phyloP scores from a whole-genome alignment of 768 basidiomycete species.

The Termitomyces sp. region DNA sequence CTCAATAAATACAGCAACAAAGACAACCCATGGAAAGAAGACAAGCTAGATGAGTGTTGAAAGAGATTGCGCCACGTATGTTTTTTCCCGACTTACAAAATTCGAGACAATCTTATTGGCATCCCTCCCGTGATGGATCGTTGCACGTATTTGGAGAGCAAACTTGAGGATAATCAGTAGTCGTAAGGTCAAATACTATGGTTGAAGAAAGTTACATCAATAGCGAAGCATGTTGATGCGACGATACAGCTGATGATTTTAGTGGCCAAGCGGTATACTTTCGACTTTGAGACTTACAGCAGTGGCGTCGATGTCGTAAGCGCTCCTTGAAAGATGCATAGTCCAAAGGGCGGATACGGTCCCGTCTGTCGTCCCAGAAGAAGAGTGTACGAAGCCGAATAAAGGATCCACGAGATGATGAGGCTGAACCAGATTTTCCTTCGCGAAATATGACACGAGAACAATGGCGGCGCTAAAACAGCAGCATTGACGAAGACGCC shows the following conservation, averaged over 20 bases:
- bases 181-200: no score
- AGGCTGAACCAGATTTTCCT: conserved; percentile 4
- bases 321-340: conserved; percentile 6
- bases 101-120: background rate
- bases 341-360: conserved; percentile 3
- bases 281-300: background rate
- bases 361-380: conserved; percentile 4
- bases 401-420: conserved; percentile 2
- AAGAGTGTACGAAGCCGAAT: conserved; percentile 5
- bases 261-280: background rate
- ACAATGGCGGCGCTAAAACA: background rate
- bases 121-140: background rate
- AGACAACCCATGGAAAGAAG: conserved; percentile 1
- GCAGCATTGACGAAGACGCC: background rate
- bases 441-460: background rate
- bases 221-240: conserved; percentile 7
- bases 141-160: background rate
- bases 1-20: background rate
- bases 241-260: conserved; percentile 3
- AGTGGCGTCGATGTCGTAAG: conserved; percentile 1
- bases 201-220: background rate
- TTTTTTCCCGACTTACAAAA: background rate
- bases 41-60: background rate
- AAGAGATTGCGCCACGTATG: background rate
- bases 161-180: background rate